A percentile compares a stretch with the other conserved stretches of the same genome.
These are phyloP conservation scores for Botrytis squamosa DNA, from an alignment of 2,329 filamentous ascomycete species.

Conservation along the genomic window DNA sequence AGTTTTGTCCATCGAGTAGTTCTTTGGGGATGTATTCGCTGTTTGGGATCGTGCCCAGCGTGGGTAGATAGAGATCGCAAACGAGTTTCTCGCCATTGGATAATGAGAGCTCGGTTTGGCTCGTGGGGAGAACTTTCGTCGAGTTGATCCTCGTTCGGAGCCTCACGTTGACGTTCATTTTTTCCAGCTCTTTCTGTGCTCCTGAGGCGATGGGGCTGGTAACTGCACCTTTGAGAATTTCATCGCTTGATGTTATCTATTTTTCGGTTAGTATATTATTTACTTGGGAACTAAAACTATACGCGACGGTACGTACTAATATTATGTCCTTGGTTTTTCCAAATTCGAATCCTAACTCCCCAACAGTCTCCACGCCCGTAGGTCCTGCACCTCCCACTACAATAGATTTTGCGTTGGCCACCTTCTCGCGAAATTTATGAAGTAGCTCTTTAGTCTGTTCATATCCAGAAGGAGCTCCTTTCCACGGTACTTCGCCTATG, in stretches of 20 bases:
- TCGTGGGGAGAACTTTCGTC: conserved; percentile 41
- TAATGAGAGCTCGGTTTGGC: conserved; percentile 51
- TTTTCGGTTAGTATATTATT: background rate
- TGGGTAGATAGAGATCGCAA: conserved; percentile 58
- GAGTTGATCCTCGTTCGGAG: conserved; percentile 45
- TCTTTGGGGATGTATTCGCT: conserved; percentile 50
- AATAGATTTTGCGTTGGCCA: conserved; percentile 36
- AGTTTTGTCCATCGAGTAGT: conserved; percentile 47
- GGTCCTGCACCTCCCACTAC: conserved; percentile 39
- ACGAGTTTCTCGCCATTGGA: conserved; percentile 47
- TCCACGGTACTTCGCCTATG: conserved; percentile 46
- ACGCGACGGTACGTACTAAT: conserved; percentile 22
- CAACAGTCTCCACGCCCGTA: conserved; percentile 40
- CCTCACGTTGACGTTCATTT: conserved; percentile 52
- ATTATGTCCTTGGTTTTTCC: conserved; percentile 34
- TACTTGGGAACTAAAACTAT: background rate
- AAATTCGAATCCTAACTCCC: conserved; percentile 34
- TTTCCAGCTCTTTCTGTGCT: conserved; percentile 51
- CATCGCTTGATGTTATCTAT: conserved; percentile 31
- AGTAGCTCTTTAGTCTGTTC: conserved; percentile 34
- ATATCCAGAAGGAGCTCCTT: conserved; percentile 43
- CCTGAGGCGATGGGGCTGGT: conserved; percentile 29
- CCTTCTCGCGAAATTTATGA: conserved; percentile 31
- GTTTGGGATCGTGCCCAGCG: conserved; percentile 56
- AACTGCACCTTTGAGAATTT: conserved; percentile 26